phyloP scores from a whole-genome alignment of 805 yeast species.

The Kazachstania kunashirensis region DNA sequence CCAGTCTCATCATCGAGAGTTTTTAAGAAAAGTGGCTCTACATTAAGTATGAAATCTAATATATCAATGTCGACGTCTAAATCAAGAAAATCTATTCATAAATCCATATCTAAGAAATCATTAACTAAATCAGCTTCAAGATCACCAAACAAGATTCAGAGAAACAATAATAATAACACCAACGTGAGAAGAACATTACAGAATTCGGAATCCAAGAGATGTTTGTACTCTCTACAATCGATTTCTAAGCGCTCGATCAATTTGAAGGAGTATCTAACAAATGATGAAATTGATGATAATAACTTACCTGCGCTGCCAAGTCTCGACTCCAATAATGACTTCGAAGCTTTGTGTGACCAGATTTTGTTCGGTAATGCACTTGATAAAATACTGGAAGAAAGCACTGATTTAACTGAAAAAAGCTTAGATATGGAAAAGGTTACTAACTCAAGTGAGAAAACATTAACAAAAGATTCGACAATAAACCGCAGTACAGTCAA shows the following conservation, averaged over 20 bases:
- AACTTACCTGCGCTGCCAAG: conserved; percentile 15
- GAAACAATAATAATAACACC: neutral
- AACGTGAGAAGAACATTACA: conserved; percentile 15
- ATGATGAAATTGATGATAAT: conserved; percentile 4
- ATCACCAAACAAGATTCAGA: conserved; percentile 1
- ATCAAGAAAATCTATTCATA: conserved; percentile 6
- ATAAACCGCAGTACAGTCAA: no score
- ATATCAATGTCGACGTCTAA: conserved; percentile 5
- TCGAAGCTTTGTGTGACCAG: conserved; percentile 26
- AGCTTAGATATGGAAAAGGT: neutral
- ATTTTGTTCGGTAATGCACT: conserved; percentile 23
- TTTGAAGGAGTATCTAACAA: conserved; percentile 22
- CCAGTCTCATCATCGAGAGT: conserved; percentile 23
- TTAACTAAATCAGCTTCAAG: conserved; percentile 11
- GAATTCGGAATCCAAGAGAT: conserved; percentile 26
- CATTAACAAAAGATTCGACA: neutral
- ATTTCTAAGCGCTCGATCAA: conserved; percentile 30
- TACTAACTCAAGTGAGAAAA: neutral
- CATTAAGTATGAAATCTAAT: conserved; percentile 12
- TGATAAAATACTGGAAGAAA: conserved; percentile 21
- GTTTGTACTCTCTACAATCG: conserved; percentile 27
- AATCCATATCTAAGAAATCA: conserved; percentile 14
- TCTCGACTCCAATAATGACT: conserved; percentile 19
- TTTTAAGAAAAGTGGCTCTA: conserved; percentile 19
- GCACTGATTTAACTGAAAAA: conserved; percentile 5